Conservation (phyloP, 805 yeast genomes). For the Candida montana region DNA sequence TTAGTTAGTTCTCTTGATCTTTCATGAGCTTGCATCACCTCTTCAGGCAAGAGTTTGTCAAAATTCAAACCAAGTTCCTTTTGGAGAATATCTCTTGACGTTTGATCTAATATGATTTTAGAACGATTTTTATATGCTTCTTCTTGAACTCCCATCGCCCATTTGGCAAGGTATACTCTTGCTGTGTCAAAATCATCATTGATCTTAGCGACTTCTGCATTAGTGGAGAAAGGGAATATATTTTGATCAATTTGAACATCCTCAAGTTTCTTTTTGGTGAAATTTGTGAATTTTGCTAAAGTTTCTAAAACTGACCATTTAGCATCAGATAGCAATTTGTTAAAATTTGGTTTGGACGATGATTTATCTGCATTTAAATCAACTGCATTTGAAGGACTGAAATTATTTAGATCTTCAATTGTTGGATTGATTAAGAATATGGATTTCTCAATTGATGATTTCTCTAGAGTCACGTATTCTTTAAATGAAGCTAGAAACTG, state of each 20-base stretch:
- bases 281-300: constrained; percentile 61
- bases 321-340: constrained; percentile 54
- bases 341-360: constrained; percentile 25
- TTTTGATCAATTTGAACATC: constrained; percentile 46
- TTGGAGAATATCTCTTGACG: constrained; percentile 48
- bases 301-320: constrained; percentile 85
- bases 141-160: constrained; percentile 93
- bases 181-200: constrained; percentile 94
- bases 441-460: constrained; percentile 65
- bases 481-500: constrained; percentile 58
- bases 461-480: constrained; percentile 55
- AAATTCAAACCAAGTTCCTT: constrained; percentile 58
- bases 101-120: constrained; percentile 51
- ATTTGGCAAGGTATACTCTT: constrained; percentile 84
- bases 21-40: constrained; percentile 50
- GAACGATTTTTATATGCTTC: constrained; percentile 65
- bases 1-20: constrained; percentile 61
- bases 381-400: constrained; percentile 23
- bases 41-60: constrained; percentile 50
- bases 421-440: constrained; percentile 78
- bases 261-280: constrained; percentile 59
- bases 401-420: constrained; percentile 35
- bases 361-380: constrained; percentile 3
- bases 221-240: constrained; percentile 54
- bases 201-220: constrained; percentile 75